Base-by-base conservation (phyloP, 148 eudicot genomes). In the Vaccinium myrtillus region DNA sequence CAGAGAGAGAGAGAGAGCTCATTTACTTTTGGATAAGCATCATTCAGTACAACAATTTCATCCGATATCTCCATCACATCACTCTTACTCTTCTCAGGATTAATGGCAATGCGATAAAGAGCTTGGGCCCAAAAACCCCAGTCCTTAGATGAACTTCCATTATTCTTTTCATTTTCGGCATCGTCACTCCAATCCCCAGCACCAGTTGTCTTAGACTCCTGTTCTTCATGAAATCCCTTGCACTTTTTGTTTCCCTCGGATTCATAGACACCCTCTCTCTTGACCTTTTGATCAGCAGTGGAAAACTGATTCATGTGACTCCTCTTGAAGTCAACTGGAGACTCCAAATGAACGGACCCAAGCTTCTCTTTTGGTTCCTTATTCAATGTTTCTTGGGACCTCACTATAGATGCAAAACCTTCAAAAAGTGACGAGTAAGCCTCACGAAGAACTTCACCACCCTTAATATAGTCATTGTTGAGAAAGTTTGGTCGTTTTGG, bases 381-480 rank as follows among this genome's bases (percentile, higher is more conserved):
- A 11, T 81, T 46, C 56, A 36, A 61, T 6, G 23, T 65, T 73
- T 82, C 80, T 73, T 83, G 88, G 32, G 85, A 79, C 86, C 83
- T 84, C 58, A 92, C 70, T 85, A 96, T 89, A 78, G 95, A 90
- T 82, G 82, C 84, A 86, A 94, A 95, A 74, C 94, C 94, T 88
- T 96, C 99, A 90, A 96, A 96, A 36, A 96, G 92, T 11, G 98
- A 95, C 8, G 93, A 87, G 88, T 96, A 96, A 84, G 99, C 94
- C 84, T 93, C 92, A 30, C 92, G 93, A 78, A 96, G 98, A 79
- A 94, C 88, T 87, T 88, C 90, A 87, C 95, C 91, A 53, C 97
- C 99, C 83, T 93, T 91, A 9, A 79, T 87, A 73, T 94, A 96
- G 88, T 96, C 91, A 87, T 91, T 88, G 78, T 91, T 87, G 83